Percentiles rank a stretch among this genome's conserved stretches.
Conservation (phyloP, 768 basidiomycete species). For the Mycena floridula region DNA sequence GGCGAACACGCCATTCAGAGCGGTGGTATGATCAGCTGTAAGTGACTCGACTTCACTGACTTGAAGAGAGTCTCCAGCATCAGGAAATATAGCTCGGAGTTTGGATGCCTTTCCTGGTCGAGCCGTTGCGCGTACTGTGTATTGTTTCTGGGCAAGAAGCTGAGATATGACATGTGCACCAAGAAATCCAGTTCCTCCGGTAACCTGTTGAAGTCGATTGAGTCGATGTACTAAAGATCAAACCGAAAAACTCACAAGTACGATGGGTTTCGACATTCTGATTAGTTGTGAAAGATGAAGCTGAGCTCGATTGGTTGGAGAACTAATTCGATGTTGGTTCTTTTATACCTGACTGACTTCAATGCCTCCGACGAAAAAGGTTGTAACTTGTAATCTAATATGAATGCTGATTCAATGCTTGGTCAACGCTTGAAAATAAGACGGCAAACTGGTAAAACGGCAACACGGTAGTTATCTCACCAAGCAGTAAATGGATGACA, state of each 20-base stretch:
- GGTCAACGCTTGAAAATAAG: too few relatives aligned
- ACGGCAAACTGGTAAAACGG: too few relatives aligned
- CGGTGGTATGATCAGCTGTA: conserved; percentile 9
- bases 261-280: conserved; percentile 9
- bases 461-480: too few relatives aligned
- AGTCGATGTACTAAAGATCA: conserved; percentile 13
- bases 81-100: conserved; percentile 3
- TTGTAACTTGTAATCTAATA: too few relatives aligned
- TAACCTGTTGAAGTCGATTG: conserved; percentile 14
- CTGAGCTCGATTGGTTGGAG: too few relatives aligned
- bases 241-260: conserved; percentile 16
- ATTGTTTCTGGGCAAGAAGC: conserved; percentile 3
- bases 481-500: too few relatives aligned
- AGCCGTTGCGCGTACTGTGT: conserved; percentile 5
- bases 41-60: conserved; percentile 2
- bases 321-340: too few relatives aligned
- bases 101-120: conserved; percentile 1
- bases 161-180: conserved; percentile 3
- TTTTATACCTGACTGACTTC: too few relatives aligned
- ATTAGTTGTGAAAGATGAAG: too few relatives aligned
- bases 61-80: conserved; percentile 3
- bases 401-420: too few relatives aligned
- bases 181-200: conserved; percentile 5
- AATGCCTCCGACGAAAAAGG: too few relatives aligned
- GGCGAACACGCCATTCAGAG: conserved; percentile 11